These are phyloP conservation scores for Gossypium arboreum DNA, from an alignment of 345 rosid species.

Conservation along the genomic window DNA sequence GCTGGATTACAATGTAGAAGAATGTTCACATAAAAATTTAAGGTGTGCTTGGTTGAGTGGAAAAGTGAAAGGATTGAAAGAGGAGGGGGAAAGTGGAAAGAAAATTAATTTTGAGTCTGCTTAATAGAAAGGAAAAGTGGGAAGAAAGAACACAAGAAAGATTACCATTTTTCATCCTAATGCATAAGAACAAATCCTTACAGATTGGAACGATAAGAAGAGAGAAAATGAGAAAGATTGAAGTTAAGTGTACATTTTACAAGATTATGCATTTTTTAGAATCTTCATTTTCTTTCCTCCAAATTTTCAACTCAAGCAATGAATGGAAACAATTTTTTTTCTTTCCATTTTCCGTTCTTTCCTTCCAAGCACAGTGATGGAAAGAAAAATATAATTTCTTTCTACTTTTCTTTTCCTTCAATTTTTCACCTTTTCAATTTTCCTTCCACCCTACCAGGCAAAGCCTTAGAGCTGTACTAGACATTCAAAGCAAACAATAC, in stretches of 20 bases:
- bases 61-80: background rate
- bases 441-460: background rate
- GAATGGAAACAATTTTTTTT: background rate
- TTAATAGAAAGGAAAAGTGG: background rate
- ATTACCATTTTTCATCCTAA: background rate
- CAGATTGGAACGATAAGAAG: background rate
- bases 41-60: background rate
- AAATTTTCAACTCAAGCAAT: background rate
- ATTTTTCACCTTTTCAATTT: background rate
- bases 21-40: background rate
- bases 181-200: background rate
- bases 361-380: background rate
- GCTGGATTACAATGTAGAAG: background rate
- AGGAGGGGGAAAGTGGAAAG: background rate
- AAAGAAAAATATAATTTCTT: background rate
- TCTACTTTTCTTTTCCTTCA: background rate
- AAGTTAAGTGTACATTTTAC: background rate
- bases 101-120: background rate
- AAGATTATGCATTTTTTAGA: background rate
- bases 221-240: background rate
- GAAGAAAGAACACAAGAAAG: background rate
- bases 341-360: background rate
- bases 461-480: background rate
- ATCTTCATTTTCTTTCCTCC: background rate
- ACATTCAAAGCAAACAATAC: background rate